A percentile compares a stretch with the other conserved stretches of the same genome.
These are phyloP conservation scores for Wallacemonas sp. DNA, from an alignment of 208 protist species.

Conservation along the genomic window DNA sequence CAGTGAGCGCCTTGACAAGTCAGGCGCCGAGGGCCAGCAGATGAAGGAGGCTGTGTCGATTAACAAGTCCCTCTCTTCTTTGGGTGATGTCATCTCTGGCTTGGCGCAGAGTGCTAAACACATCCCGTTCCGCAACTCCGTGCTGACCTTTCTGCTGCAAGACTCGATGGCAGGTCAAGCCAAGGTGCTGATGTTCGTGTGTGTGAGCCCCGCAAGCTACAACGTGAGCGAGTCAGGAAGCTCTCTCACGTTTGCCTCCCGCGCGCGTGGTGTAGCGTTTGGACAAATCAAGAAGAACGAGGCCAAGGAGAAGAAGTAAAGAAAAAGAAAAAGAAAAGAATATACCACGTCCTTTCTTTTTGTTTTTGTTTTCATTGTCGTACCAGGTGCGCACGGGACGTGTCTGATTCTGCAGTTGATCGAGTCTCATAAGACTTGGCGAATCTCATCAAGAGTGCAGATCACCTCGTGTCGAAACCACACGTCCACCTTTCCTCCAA, in stretches of 20 bases:
- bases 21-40: constrained; percentile 78
- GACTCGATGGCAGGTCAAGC: constrained; percentile 93
- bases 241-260: constrained; percentile 90
- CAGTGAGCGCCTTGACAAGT: constrained; percentile 91
- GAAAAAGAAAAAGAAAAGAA: not conserved
- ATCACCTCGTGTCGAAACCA: too few relatives aligned
- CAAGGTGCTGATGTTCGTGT: constrained; percentile 96
- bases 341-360: not conserved
- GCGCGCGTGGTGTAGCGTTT: constrained; percentile 85
- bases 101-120: constrained; percentile 84
- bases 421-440: too few relatives aligned
- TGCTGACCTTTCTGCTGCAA: constrained; percentile 90
- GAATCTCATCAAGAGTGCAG: too few relatives aligned
- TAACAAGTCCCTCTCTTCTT: constrained; percentile 90
- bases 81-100: constrained; percentile 91
- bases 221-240: constrained; percentile 89
- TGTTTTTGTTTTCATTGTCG: constrained; percentile 1
- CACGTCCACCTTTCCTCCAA: not conserved
- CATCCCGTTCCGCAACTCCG: constrained; percentile 92
- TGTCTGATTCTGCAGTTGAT: too few relatives aligned
- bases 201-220: constrained; percentile 93
- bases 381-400: too few relatives aligned
- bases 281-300: constrained; percentile 91
- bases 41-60: constrained; percentile 92
- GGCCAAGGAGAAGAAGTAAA: constrained; percentile 37